Percentiles rank a stretch among this genome's conserved stretches.
These are phyloP conservation scores for Prinsepia uniflora DNA, from an alignment of 306 rosid species.

Conservation along the genomic window DNA sequence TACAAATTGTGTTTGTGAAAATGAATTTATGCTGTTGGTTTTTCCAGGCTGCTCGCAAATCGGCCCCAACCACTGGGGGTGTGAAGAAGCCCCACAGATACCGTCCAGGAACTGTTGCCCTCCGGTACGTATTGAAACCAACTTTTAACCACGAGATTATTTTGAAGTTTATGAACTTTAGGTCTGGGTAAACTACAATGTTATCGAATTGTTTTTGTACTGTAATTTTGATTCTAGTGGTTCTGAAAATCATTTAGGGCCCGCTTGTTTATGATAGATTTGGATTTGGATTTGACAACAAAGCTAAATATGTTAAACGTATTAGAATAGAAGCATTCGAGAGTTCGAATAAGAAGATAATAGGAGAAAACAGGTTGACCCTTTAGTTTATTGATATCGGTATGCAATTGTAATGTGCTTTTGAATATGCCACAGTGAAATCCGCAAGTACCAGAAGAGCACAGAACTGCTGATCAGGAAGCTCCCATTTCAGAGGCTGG, in stretches of 20 bases:
- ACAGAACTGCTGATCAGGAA: constrained; percentile 38
- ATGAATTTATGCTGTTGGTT: background rate
- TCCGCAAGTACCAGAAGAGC: constrained; percentile 45
- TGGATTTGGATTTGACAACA: no score
- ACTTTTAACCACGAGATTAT: no score
- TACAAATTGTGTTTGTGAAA: background rate
- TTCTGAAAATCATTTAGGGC: background rate
- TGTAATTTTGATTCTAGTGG: background rate
- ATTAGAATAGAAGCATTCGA: no score
- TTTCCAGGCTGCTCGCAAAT: constrained; percentile 47
- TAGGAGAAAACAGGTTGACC: no score
- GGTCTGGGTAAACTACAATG: background rate
- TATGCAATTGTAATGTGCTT: background rate
- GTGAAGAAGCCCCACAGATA: constrained; percentile 55
- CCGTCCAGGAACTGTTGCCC: constrained; percentile 50
- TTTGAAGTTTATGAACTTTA: background rate
- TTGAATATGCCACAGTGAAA: constrained; percentile 24
- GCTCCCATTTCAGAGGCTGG: constrained; percentile 39
- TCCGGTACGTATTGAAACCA: constrained; percentile 25
- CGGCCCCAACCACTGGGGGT: constrained; percentile 50
- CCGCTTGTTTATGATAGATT: no score
- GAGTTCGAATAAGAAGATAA: no score
- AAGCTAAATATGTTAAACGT: no score
- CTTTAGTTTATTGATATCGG: background rate
- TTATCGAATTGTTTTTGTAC: background rate